phyloP scores from a whole-genome alignment of 176 grass and related monocot species.

The Ananas comosus region DNA sequence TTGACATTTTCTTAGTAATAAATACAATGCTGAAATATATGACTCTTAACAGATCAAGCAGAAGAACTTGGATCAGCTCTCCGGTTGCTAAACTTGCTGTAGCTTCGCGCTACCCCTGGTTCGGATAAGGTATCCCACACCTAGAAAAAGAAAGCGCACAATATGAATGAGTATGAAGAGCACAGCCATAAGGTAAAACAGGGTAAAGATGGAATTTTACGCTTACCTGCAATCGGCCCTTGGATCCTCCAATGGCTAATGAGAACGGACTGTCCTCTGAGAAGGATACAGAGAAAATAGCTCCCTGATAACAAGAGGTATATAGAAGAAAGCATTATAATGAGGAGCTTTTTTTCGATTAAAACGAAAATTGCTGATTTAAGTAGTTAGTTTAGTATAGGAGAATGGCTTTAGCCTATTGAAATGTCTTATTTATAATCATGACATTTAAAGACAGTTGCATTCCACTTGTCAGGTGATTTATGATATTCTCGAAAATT shows the following conservation, averaged over 20 bases:
- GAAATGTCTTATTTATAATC: background rate
- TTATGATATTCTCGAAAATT: no score
- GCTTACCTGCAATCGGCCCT: constrained; percentile 54
- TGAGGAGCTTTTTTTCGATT: no score
- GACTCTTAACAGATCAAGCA: background rate
- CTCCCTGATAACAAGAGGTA: constrained; percentile 38
- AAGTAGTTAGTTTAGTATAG: no score
- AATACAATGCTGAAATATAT: background rate
- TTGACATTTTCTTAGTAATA: background rate
- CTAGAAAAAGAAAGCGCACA: constrained; percentile 17
- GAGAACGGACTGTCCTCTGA: constrained; percentile 49
- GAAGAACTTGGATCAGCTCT: background rate
- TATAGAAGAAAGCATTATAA: background rate
- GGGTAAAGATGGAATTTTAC: background rate
- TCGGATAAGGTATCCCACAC: constrained; percentile 50
- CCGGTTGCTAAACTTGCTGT: constrained; percentile 19
- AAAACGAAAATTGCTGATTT: no score
- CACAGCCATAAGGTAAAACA: background rate
- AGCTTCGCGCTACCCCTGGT: constrained; percentile 29
- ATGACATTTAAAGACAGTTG: background rate
- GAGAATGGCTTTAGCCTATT: background rate
- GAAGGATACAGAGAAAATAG: constrained; percentile 52
- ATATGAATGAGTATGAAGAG: background rate
- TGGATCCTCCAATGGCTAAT: constrained; percentile 58
- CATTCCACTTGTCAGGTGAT: background rate